phyloP scores from a whole-genome alignment of 2,329 filamentous ascomycete species.

The Colletotrichum siamense region DNA sequence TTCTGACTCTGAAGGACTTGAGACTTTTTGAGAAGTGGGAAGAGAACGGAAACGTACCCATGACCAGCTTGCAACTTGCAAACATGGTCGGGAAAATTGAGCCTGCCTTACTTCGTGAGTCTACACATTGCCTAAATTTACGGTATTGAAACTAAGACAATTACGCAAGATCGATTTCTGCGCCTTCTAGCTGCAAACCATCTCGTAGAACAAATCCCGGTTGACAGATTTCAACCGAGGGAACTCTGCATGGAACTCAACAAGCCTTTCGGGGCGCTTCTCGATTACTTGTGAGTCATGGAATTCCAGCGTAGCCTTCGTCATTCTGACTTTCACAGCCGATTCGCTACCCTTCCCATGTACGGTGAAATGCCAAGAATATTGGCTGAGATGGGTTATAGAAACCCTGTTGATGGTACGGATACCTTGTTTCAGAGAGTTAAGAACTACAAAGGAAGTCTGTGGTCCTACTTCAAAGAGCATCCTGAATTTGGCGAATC shows the following conservation, averaged over 20 bases:
- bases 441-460: background rate
- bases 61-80: constrained; percentile 2
- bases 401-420: background rate
- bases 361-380: background rate
- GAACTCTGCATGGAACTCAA: background rate
- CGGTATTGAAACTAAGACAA: background rate
- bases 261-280: background rate
- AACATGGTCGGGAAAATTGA: background rate
- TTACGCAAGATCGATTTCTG: background rate
- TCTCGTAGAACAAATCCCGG: background rate
- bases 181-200: background rate
- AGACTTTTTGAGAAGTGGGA: background rate
- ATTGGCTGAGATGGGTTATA: background rate
- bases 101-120: background rate
- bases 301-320: fast-evolving
- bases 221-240: background rate
- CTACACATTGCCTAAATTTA: background rate
- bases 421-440: background rate
- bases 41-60: background rate
- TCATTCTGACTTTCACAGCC: background rate
- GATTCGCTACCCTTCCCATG: background rate
- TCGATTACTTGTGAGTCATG: background rate
- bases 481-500: background rate
- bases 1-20: background rate
- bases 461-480: background rate